These are phyloP conservation scores for Stagonosporopsis chrysanthemi DNA, from an alignment of 2,329 filamentous ascomycete species.

Conservation along the genomic window DNA sequence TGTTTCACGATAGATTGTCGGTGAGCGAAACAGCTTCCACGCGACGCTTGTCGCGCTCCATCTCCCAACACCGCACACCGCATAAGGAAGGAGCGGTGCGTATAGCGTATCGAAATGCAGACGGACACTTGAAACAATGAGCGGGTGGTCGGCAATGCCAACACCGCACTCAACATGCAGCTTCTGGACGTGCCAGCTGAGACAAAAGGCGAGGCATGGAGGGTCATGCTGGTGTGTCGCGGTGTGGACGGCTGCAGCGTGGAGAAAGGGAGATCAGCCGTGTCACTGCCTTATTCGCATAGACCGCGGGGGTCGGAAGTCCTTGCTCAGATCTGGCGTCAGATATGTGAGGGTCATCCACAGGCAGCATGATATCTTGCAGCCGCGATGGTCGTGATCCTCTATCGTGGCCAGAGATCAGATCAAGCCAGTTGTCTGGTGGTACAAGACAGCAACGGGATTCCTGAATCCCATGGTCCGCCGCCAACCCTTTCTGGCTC, in stretches of 20 bases:
- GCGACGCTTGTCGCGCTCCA: conserved; percentile 19
- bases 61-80: conserved; percentile 16
- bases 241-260: conserved; percentile 14
- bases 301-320: conserved; percentile 27
- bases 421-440: conserved; percentile 6
- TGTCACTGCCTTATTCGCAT: conserved; percentile 20
- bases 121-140: conserved; percentile 7
- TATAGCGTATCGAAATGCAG: conserved; percentile 2
- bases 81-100: conserved; percentile 14
- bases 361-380: conserved; percentile 3
- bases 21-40: conserved; percentile 16
- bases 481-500: conserved; percentile 4
- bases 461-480: conserved; percentile 22
- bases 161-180: conserved; percentile 10
- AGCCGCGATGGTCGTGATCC: conserved; percentile 3
- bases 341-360: conserved; percentile 15
- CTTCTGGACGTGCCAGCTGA: conserved; percentile 5
- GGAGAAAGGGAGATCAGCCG: conserved; percentile 28
- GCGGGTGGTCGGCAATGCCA: conserved; percentile 3
- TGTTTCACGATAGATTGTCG: conserved; percentile 22
- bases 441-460: conserved; percentile 12
- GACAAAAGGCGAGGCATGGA: conserved; percentile 3
- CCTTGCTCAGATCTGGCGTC: conserved; percentile 22
- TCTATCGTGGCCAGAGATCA: conserved; percentile 10
- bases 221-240: conserved; percentile 12